Base-by-base conservation (phyloP, 2,329 filamentous ascomycete genomes). In the Talaromyces piceae region DNA sequence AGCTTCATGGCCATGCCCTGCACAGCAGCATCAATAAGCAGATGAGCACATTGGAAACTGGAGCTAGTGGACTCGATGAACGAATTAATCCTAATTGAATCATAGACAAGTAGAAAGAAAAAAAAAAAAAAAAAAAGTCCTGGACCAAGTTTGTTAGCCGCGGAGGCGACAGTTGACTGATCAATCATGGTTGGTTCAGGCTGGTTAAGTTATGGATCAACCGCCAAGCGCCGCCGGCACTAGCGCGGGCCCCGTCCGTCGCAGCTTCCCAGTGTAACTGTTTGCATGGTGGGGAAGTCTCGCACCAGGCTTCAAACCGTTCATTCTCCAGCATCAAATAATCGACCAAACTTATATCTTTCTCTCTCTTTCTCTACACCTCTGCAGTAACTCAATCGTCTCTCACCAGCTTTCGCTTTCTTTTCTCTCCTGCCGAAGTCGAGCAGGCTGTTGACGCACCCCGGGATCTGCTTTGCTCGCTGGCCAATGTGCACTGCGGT, bases 1-100 rank as follows among this genome's bases (percentile, higher is more conserved):
- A 61, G 57, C 63, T 64, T 69, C 73, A 76, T 75, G 59, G 63
- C 63, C 61, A 48, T 41, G 25, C 25, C 39, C 1, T 33, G 12
- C 4, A 28, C 25, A 28, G 20, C 12, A 7, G 18, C 26, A 11
- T 37, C 7, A 37, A 37, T 18, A 37, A 37, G 33, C 3, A 18
- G 7, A 37, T 37, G 33, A 5, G 16, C 16, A 37, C 33, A 37
- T 37, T 37, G 33, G 20, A 9, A 20, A 9, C 30, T 4, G 31
- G 13, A 13, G 31, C 6, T 16, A 8, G n/a, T n/a, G n/a, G 20
- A 18, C n/a, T 18, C 33, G 33, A 37, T 37, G 33, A 9, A 37
- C 33, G 5, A 18, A 16, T 33, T 33, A 16, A n/a, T 16, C 30
- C 13, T n/a, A n/a, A n/a, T n/a, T n/a, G n/a, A n/a, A n/a, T n/a